phyloP scores from a whole-genome alignment of 495 filamentous ascomycete genomes.

The Tuber brumale region DNA sequence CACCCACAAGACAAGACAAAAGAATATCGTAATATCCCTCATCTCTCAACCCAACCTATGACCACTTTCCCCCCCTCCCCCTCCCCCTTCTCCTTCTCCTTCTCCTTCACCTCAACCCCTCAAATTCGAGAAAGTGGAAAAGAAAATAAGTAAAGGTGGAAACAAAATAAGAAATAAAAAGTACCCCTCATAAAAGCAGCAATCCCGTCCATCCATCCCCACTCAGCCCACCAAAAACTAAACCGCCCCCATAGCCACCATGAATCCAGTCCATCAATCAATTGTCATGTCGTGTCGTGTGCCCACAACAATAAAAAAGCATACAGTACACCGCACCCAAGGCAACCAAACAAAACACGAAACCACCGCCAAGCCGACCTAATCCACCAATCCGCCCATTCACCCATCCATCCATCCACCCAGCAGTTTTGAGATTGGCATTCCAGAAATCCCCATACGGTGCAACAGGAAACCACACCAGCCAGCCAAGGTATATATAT shows the following conservation, averaged over 20 bases:
- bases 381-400: background rate
- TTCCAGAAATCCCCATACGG: background rate
- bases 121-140: background rate
- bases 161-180: background rate
- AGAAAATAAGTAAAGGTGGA: background rate
- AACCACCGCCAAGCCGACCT: background rate
- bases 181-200: background rate
- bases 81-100: background rate
- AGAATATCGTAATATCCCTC: slow-evolving; percentile 1
- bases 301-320: background rate
- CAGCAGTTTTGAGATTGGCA: background rate
- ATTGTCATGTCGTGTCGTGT: background rate
- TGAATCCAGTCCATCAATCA: background rate
- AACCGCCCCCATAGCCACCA: background rate
- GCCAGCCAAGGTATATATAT: background rate
- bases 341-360: slow-evolving; percentile 1
- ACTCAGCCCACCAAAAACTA: background rate
- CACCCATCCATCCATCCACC: background rate
- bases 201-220: background rate
- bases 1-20: background rate
- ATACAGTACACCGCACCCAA: background rate
- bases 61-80: background rate
- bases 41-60: background rate
- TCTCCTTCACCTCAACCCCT: background rate
- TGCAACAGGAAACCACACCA: background rate